Evolutionary conservation across 148 eudicot species (phyloP), one percentile per base, ranked within the genome.

Genomic region (Rhododendron henanense): DNA sequence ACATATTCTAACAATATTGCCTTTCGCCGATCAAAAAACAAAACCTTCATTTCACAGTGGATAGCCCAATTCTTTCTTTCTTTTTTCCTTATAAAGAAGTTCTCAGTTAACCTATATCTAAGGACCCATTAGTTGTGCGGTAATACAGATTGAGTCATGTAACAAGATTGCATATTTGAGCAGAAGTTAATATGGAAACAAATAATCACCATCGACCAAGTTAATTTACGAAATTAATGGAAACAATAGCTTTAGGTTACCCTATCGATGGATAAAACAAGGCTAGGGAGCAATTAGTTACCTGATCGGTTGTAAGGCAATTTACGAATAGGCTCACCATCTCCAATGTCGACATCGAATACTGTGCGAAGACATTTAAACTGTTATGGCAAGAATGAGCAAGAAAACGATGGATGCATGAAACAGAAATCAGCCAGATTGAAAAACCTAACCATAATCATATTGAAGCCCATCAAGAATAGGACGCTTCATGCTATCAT

Each of bases 261-360:
- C 65, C 8, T 2, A 10, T 19, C 69, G 57, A 73, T 47, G 78
- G 78, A 79, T 83, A 23, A 23, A 19, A 57, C 13, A 14, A 33
- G 21, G 9, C 53, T 23, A 48, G 81, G 74, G 51, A 79, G 81
- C 59, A 81, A 41, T 35, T 41, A 85, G 71, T 79, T 93, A 97
- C 99, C 99, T 92, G 98, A 92, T 48, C 92, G 90, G 80, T 97
- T 95, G 86, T 93, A 95, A n/a, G 99, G 99, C 87, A 97, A 88
- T 88, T 94, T 97, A 45, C 99, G 99, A 55, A 93, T 89, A 69
- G 99, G 98, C 88, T 91, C 90, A 44, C 99, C 99, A 90, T 97
- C 99, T 89, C 98, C 99, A 91, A 97, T 94, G 88, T 97, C 99
- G 81, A 97, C 98, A 88, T 94, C 98, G 85, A 97, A 94, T 45